Base-by-base conservation (phyloP, 2,329 filamentous ascomycete genomes). In the Fusarium sp. region DNA sequence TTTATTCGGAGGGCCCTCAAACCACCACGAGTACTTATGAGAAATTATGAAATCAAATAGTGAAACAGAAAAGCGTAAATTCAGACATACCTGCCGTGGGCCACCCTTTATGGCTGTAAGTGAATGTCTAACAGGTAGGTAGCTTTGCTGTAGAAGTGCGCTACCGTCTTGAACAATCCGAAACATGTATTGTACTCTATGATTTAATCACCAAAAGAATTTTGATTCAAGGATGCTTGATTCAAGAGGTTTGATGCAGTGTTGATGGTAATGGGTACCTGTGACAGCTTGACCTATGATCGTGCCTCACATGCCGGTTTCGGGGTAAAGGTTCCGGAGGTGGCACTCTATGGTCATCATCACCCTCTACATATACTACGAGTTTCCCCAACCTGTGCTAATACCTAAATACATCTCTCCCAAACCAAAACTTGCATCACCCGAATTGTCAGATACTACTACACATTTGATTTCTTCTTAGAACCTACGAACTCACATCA, bases 241-340 rank as follows among this genome's bases (percentile, higher is more conserved):
- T 13, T 19, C 6, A 19, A 22, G 17, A 14, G 19, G n/a, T 37
- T n/a, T 14, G 15, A n/a, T 15, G 6, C 17, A 32, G 15, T 17
- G 11, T 46, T 46, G 25, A 11, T 40, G 25, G 22, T 54, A 39
- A 23, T 39, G 22, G 52, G 33, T 50, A 60, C 22, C 22, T 22
- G 44, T 30, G 33, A 33, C 47, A 14, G 8, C 30, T 30, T 30
- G 32, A n/a, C n/a, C n/a, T n/a, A n/a, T n/a, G n/a, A n/a, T 62
- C 44, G 25, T n/a, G 25, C 32, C 37, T 41, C 7, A 9, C 27
- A 40, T 10, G n/a, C 19, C 14, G 10, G 35, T 15, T 25, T 27
- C 61, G 61, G 66, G 66, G 37, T 14, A 66, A 56, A 59, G 27
- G 44, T 58, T 60, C 57, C 51, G 55, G 32, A 37, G 14, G 14